These are phyloP conservation scores for Ormosia emarginata DNA, from an alignment of 306 rosid species.

Conservation along the genomic window DNA sequence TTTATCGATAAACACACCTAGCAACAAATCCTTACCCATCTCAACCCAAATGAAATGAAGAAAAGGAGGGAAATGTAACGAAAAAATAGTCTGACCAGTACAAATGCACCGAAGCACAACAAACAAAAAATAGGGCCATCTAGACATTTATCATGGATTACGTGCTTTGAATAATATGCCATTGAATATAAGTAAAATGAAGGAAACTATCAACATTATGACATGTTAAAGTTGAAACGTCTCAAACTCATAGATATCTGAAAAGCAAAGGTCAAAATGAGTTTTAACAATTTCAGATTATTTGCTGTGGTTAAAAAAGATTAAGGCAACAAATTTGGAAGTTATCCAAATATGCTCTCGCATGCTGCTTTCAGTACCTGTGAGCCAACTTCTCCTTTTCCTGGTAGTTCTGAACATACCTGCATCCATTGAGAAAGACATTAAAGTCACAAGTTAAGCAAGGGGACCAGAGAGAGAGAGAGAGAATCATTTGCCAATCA, in stretches of 20 bases:
- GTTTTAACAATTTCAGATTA: conserved; percentile 25
- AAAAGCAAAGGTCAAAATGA: conserved; percentile 7
- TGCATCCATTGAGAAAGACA: conserved; percentile 29
- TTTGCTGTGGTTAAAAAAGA: conserved; percentile 20
- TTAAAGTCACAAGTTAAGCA: neutral
- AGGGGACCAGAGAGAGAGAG: neutral
- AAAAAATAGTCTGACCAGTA: too few species aligned
- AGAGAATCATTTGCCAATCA: neutral
- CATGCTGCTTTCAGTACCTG: conserved; percentile 43
- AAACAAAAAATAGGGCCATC: too few species aligned
- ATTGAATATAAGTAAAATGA: neutral
- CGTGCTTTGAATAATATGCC: too few species aligned
- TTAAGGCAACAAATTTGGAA: conserved; percentile 6
- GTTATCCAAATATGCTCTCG: neutral
- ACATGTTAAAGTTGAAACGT: neutral
- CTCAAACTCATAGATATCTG: neutral
- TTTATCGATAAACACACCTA: too few species aligned
- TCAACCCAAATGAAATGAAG: too few species aligned
- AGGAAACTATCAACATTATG: neutral
- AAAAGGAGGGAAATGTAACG: too few species aligned
- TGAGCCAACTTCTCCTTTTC: conserved; percentile 67
- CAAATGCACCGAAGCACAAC: too few species aligned
- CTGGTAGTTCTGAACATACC: conserved; percentile 55
- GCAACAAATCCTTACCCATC: too few species aligned
- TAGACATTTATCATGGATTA: too few species aligned